Percentiles rank a stretch among this genome's conserved stretches.
phyloP scores from a whole-genome alignment of 2,329 filamentous ascomycete genomes.

The Fusarium illudens region DNA sequence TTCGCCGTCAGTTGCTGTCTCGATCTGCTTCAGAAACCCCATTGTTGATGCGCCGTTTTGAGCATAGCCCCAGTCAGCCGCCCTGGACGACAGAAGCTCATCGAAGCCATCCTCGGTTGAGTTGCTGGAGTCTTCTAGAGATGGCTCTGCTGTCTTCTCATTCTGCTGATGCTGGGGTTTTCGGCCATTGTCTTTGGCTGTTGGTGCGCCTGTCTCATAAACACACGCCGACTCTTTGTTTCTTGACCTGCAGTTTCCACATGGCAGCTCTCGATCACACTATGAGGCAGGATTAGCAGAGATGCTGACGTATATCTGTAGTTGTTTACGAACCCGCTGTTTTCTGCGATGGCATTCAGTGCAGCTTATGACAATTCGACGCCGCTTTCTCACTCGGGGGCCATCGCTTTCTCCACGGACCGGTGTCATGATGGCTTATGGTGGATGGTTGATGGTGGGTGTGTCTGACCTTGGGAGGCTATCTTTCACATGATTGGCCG shows the following conservation, averaged over 20 bases:
- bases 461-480: not conserved
- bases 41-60: conserved; percentile 61
- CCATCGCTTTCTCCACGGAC: not conserved
- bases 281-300: conserved; percentile 41
- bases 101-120: conserved; percentile 9
- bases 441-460: not conserved
- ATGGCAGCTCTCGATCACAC: conserved; percentile 68
- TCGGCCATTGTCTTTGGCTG: conserved; percentile 43
- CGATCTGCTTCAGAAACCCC: conserved; percentile 63
- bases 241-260: conserved; percentile 66
- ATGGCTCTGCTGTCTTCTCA: conserved; percentile 1
- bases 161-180: conserved; percentile 1
- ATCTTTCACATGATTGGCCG: not conserved
- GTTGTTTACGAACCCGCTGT: conserved; percentile 58
- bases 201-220: conserved; percentile 63
- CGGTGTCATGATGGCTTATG: conserved; percentile 14
- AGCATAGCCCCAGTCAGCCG: conserved; percentile 64
- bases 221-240: conserved; percentile 64
- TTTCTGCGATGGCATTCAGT: conserved; percentile 72
- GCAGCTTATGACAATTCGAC: conserved; percentile 69
- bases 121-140: not conserved
- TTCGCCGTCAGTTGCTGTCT: conserved; percentile 50
- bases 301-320: not conserved
- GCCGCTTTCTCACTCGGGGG: conserved; percentile 57
- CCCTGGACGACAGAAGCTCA: conserved; percentile 52